Evolutionary conservation across 2,329 filamentous ascomycete genomes (phyloP).

Genomic region (Botrytis pseudocinerea): DNA sequence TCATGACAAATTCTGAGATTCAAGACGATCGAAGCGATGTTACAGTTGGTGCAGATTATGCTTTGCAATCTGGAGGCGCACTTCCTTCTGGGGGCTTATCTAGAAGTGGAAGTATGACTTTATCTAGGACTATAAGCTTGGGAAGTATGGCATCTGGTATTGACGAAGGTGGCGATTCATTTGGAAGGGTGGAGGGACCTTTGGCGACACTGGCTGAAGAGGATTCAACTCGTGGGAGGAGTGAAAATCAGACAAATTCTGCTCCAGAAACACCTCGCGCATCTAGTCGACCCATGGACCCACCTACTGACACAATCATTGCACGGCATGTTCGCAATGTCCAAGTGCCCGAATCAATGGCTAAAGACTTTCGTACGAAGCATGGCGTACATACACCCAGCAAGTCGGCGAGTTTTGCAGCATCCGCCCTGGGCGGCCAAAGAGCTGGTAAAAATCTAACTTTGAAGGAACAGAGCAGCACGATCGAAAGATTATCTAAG

Average conservation of each 20-base stretch:
- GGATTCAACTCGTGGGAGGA: conserved; percentile 48
- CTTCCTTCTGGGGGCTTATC: conserved; percentile 56
- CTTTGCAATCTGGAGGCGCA: conserved; percentile 78
- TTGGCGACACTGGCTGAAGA: conserved; percentile 63
- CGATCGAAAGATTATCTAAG: conserved; percentile 92
- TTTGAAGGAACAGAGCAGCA: conserved; percentile 95
- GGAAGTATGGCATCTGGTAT: conserved; percentile 83
- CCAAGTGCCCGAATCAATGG: conserved; percentile 85
- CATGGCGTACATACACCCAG: conserved; percentile 62
- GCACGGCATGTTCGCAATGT: conserved; percentile 87
- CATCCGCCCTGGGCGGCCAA: conserved; percentile 47
- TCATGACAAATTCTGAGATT: conserved; percentile 54
- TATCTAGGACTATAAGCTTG: conserved; percentile 79
- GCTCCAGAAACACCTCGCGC: conserved; percentile 71
- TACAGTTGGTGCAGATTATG: conserved; percentile 76
- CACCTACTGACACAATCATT: conserved; percentile 84
- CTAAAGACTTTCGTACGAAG: conserved; percentile 80
- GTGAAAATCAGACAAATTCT: conserved; percentile 45
- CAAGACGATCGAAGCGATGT: conserved; percentile 63
- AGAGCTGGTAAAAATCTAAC: conserved; percentile 73
- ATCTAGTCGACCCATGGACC: conserved; percentile 52
- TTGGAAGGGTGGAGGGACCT: conserved; percentile 46
- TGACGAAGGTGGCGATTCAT: conserved; percentile 49
- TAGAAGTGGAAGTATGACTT: conserved; percentile 52
- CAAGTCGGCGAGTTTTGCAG: conserved; percentile 51